These are phyloP conservation scores for Aspergillus pseudonomiae DNA, from an alignment of 2,329 filamentous ascomycete genomes.

Conservation along the genomic window DNA sequence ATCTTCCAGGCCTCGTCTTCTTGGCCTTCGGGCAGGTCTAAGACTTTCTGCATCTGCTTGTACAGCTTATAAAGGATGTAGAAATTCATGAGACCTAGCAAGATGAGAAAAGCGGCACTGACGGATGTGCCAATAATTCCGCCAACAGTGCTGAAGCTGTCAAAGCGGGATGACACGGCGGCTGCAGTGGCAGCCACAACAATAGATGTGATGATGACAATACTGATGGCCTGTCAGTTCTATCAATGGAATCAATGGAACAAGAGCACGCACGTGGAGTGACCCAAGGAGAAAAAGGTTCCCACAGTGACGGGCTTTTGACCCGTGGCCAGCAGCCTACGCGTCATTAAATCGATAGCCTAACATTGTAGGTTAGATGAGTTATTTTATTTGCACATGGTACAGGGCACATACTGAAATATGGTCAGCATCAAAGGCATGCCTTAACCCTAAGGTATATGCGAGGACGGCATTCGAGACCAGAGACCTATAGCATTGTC, in stretches of 20 bases:
- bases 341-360: constrained; percentile 93
- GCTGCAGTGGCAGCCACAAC: constrained; percentile 90
- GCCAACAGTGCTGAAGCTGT: constrained; percentile 76
- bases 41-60: constrained; percentile 65
- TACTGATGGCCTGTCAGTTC: constrained; percentile 42
- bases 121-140: constrained; percentile 89
- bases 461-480: constrained; percentile 80
- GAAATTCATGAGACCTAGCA: constrained; percentile 80
- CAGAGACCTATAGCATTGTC: constrained; percentile 52
- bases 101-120: constrained; percentile 77
- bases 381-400: too few relatives aligned
- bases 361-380: constrained; percentile 21
- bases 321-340: constrained; percentile 81
- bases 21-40: constrained; percentile 52
- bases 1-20: constrained; percentile 64
- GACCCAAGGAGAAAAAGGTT: constrained; percentile 90
- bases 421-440: constrained; percentile 98
- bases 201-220: constrained; percentile 86
- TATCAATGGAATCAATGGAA: neutral
- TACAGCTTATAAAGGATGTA: constrained; percentile 83
- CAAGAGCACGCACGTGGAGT: constrained; percentile 66
- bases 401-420: constrained; percentile 56
- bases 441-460: constrained; percentile 85
- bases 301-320: constrained; percentile 89
- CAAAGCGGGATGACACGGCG: constrained; percentile 78